These are phyloP conservation scores for Digitaria exilis DNA, from an alignment of 202 grass and related monocot genomes.

Conservation along the genomic window DNA sequence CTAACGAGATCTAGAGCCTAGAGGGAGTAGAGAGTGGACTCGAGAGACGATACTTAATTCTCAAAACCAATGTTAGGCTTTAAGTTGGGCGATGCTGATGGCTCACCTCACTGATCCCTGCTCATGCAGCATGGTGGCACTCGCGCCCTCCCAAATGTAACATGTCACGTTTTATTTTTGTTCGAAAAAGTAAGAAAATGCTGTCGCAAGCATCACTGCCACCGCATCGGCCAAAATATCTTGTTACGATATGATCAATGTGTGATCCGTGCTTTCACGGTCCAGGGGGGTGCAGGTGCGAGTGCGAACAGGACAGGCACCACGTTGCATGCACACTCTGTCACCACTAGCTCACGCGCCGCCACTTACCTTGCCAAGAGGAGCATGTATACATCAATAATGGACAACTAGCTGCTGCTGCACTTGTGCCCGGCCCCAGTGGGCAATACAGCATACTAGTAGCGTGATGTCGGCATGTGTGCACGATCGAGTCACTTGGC, in stretches of 20 bases:
- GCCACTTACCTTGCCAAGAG: not conserved
- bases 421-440: not conserved
- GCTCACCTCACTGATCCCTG: constrained; percentile 29
- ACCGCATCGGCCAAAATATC: not conserved
- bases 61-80: not conserved
- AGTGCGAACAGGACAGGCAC: constrained; percentile 24
- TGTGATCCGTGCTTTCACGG: not conserved
- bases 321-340: not conserved
- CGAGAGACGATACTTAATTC: not conserved
- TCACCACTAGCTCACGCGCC: not conserved
- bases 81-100: constrained; percentile 30
- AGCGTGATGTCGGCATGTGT: not conserved
- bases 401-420: not conserved
- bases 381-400: not conserved
- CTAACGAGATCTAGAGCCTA: not conserved
- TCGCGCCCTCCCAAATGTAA: not conserved
- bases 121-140: constrained; percentile 1
- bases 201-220: not conserved
- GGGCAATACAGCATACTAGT: not conserved
- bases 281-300: not conserved
- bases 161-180: not conserved
- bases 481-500: not conserved
- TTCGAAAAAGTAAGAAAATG: not conserved
- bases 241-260: not conserved
- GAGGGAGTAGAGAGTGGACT: not conserved